Conservation (phyloP, 352 stramenopile genomes). For the Globisporangium barbulae region DNA sequence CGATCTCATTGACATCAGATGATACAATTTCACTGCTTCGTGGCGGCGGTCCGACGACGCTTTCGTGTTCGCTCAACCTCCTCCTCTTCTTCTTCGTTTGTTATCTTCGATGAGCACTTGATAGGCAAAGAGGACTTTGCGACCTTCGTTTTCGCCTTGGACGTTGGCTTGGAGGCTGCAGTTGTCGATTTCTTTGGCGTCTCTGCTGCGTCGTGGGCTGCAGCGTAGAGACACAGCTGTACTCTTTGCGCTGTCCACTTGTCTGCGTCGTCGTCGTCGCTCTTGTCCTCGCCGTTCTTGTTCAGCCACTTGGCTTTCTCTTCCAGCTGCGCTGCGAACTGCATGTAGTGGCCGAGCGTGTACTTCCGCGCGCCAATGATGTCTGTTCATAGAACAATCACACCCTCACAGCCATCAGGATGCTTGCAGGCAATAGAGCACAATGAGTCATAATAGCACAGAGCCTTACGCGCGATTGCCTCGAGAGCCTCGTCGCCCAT, state of each 20-base stretch:
- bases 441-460: background rate
- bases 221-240: conserved; percentile 68
- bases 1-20: background rate
- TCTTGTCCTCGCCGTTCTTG: conserved; percentile 18
- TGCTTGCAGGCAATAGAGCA: too few relatives aligned
- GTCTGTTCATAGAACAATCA: conserved; percentile 17
- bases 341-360: conserved; percentile 69
- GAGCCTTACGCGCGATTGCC: conserved; percentile 45
- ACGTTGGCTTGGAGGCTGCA: conserved; percentile 13
- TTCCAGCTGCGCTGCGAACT: conserved; percentile 48
- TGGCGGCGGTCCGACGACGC: conserved; percentile 7
- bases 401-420: too few relatives aligned
- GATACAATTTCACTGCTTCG: background rate
- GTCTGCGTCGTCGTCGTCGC: conserved; percentile 17
- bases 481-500: conserved; percentile 82
- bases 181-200: conserved; percentile 5
- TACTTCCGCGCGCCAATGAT: conserved; percentile 77
- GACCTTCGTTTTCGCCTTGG: conserved; percentile 14
- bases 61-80: conserved; percentile 17
- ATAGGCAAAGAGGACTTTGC: background rate
- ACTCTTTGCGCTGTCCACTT: conserved; percentile 65
- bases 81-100: conserved; percentile 15
- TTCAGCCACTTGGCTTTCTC: conserved; percentile 59
- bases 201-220: conserved; percentile 16
- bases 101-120: conserved; percentile 6